Evolutionary conservation across 116 monocot genomes (phyloP), one percentile per base, ranked within the genome.

Genomic region (Cymodocea nodosa): DNA sequence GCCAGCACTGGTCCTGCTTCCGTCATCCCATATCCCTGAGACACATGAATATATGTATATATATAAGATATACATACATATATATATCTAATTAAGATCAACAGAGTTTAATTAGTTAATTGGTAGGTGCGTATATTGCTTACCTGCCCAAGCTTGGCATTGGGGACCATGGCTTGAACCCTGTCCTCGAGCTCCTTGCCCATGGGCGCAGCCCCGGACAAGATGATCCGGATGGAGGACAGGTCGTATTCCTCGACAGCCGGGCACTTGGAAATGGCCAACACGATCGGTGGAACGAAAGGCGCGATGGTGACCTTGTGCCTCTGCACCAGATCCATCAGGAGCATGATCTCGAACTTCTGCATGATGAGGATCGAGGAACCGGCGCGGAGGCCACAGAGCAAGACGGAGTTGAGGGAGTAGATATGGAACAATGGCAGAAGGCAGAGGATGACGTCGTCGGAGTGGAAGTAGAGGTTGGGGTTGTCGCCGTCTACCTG

Each of bases 401-500:
- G 70, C 18, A 83, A 60, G 51, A 83, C 75, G 16, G 78, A 72
- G 66, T 78, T 83, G 23, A 83, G 55, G 2, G 78, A 78, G 58
- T 78, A 83, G 40, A 83, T 78, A 62, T 83, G 82, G 56, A 83
- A 83, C 60, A 83, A 40, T 0, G 82, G 82, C 13, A 83, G 73
- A 17, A 78, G 22, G 66, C 82, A 83, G 17, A 75, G 71, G 12
- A 78, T 22, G 30, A 83, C 78, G 44, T 83, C 82, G 6, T 78
- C 75, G 6, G 12, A 19, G 64, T 68, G 44, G 69, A 77, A 72
- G 69, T 77, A 75, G 16, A 80, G 77, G 66, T 80, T 84, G 2
- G 84, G 84, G 71, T 77, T 84, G 13, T 80, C 80, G 6, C 84
- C 84, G 55, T 84, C 84, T 9, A 84, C 77, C 37, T 77, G 84